phyloP scores from a whole-genome alignment of 2,329 filamentous ascomycete species.

The Alternaria ventricosa region DNA sequence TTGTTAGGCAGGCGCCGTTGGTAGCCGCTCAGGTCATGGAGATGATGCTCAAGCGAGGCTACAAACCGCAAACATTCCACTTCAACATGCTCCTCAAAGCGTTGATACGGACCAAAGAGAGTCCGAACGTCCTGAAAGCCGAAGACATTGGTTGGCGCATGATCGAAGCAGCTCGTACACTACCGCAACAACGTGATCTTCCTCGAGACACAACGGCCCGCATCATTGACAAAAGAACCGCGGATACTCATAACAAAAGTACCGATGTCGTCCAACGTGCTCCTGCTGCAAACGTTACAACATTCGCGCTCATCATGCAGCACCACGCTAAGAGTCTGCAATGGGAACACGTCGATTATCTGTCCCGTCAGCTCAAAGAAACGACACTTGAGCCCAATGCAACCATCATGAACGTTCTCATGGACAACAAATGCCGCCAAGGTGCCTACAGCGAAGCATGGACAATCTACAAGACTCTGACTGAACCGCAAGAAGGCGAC shows the following conservation, averaged over 20 bases:
- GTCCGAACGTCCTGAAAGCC: conserved; percentile 32
- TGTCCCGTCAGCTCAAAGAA: conserved; percentile 34
- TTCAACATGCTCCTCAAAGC: conserved; percentile 83
- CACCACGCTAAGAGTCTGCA: conserved; percentile 37
- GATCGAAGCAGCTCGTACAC: conserved; percentile 32
- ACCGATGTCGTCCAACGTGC: conserved; percentile 13
- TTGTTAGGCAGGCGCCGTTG: conserved; percentile 66
- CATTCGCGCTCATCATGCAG: conserved; percentile 41
- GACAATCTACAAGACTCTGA: conserved; percentile 36
- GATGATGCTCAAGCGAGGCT: conserved; percentile 73
- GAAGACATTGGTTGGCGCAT: conserved; percentile 48
- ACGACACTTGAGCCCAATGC: conserved; percentile 28
- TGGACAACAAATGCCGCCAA: conserved; percentile 38
- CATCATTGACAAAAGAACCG: conserved; percentile 4
- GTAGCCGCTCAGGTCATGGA: conserved; percentile 75
- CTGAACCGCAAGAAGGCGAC: conserved; percentile 21
- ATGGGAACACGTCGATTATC: conserved; percentile 46
- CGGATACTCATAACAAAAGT: background rate
- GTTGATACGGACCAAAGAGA: conserved; percentile 64
- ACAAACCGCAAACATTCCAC: conserved; percentile 74
- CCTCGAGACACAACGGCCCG: background rate
- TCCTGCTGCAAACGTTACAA: conserved; percentile 37
- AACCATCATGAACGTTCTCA: conserved; percentile 42
- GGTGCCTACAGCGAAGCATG: conserved; percentile 39
- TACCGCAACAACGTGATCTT: background rate